A percentile compares a stretch with the other conserved stretches of the same genome.
phyloP scores from a whole-genome alignment of 352 stramenopile genomes.

The Phytophthora niederhauseri region DNA sequence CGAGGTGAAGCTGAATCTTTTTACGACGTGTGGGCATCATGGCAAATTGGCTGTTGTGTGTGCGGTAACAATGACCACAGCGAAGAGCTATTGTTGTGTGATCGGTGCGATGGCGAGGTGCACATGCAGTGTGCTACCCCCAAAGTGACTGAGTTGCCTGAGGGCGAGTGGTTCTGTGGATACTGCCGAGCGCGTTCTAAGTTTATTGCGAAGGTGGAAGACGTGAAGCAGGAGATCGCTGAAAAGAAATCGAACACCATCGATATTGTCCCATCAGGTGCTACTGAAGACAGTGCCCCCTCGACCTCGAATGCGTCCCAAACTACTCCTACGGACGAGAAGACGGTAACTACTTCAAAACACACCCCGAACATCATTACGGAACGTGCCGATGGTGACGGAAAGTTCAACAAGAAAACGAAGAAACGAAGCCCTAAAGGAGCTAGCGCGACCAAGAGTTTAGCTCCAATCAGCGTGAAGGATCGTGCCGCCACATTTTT shows the following conservation, averaged over 20 bases:
- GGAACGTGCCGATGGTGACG: constrained; percentile 50
- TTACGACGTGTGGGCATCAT: constrained; percentile 80
- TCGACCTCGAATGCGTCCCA: constrained; percentile 4
- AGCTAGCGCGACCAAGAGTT: constrained; percentile 27
- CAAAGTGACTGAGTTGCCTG: constrained; percentile 68
- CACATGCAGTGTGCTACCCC: constrained; percentile 87
- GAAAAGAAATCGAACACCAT: constrained; percentile 15
- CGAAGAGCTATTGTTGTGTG: constrained; percentile 83
- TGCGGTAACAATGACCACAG: constrained; percentile 78
- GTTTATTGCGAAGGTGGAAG: constrained; percentile 50
- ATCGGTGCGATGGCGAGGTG: constrained; percentile 88
- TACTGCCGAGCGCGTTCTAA: constrained; percentile 68
- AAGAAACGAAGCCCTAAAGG: constrained; percentile 41
- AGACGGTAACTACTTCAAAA: constrained; percentile 5
- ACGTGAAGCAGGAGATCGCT: constrained; percentile 11
- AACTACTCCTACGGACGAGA: constrained; percentile 6
- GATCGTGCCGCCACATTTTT: constrained; percentile 78
- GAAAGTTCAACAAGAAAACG: constrained; percentile 77
- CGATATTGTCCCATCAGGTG: constrained; percentile 4
- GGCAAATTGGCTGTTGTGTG: constrained; percentile 78
- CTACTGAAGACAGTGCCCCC: neutral
- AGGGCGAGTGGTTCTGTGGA: constrained; percentile 84
- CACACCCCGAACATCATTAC: constrained; percentile 63
- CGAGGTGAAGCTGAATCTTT: constrained; percentile 60
- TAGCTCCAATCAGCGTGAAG: constrained; percentile 34